Evolutionary conservation across 345 rosid genomes (phyloP), one percentile per base, ranked within the genome.

Genomic region (Linum tenue): DNA sequence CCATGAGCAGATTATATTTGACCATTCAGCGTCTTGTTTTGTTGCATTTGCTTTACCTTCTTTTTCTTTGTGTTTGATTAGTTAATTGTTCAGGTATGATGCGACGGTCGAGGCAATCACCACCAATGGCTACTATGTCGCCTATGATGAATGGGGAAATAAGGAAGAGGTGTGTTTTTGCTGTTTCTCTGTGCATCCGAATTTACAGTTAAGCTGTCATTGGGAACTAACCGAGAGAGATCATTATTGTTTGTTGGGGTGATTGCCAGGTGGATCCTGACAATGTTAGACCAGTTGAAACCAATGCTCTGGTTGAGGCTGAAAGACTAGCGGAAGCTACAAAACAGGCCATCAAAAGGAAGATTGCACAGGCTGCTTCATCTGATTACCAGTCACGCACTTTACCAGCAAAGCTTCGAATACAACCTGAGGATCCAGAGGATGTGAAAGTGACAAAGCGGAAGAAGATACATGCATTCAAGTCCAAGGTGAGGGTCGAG

Each of bases 381-480:
- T 75, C 78, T 37, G 99, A 88, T 65, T 85, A 75, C 70, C 90
- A 94, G 56, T 81, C 97, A 51, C 82, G 82, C 79, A 86, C 81
- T 69, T 68, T 90, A 72, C 99, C 99, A 2, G 76, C 92, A 69
- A 90, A 90, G 80, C 97, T 94, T 69, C 87, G 78, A 35, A 94
- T 94, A 53, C 80, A 87, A 62, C 85, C 90, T 61, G 91, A 86
- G 59, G 99, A 94, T 75, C 89, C 99, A 0, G 97, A 94, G 82
- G 99, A 94, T 80, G 99, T 90, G 82, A 94, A 88, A 94, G 76
- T 84, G 8, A 78, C 95, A 37, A 94, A 88, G 81, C 86, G 90
- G 41, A 94, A 94, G 86, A 94, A 94, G 85, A 94, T 94, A 76
- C 99, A 94, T 81, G 84, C 99, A 15, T 94, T 90, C 66, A 94